Evolutionary conservation across 2,329 filamentous ascomycete genomes (phyloP).

Genomic region (Chrysoporthe deuterocubensis): DNA sequence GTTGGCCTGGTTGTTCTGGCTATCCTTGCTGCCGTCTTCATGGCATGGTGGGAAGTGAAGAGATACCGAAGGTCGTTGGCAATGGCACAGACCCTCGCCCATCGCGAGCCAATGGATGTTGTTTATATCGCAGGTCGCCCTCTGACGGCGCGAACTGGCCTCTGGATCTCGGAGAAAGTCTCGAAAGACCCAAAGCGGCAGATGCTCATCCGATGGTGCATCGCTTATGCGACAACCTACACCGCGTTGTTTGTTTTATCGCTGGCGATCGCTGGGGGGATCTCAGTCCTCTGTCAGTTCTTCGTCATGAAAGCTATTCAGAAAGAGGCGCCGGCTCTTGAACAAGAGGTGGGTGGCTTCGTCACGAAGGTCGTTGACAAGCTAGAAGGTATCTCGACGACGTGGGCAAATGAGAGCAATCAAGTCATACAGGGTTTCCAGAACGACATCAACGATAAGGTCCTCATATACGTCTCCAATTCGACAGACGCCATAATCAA

Average conservation of each 20-base stretch:
- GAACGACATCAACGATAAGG: slow-evolving; percentile 77
- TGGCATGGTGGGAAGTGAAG: slow-evolving; percentile 80
- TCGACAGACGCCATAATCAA: slow-evolving; percentile 82
- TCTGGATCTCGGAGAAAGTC: slow-evolving; percentile 70
- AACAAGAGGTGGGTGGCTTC: slow-evolving; percentile 76
- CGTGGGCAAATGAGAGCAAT: slow-evolving; percentile 81
- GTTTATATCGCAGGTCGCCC: slow-evolving; percentile 87
- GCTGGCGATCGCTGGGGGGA: slow-evolving; percentile 79
- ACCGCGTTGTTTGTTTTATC: slow-evolving; percentile 86
- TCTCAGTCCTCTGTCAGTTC: slow-evolving; percentile 82
- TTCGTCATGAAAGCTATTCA: slow-evolving; percentile 75
- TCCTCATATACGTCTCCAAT: slow-evolving; percentile 86
- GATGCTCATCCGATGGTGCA: slow-evolving; percentile 77
- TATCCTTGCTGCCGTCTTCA: slow-evolving; percentile 70
- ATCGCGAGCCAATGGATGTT: slow-evolving; percentile 81
- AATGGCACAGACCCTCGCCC: slow-evolving; percentile 67
- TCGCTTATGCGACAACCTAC: slow-evolving; percentile 85
- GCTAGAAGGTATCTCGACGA: slow-evolving; percentile 72
- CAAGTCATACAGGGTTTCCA: slow-evolving; percentile 58
- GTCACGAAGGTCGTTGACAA: slow-evolving; percentile 76
- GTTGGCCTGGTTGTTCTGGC: slow-evolving; percentile 74
- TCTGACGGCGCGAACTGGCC: slow-evolving; percentile 71
- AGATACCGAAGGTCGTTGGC: slow-evolving; percentile 75
- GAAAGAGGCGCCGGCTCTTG: slow-evolving; percentile 75
- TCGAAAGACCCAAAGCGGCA: slow-evolving; percentile 60